phyloP scores from a whole-genome alignment of 2,329 filamentous ascomycete species.

The Rhynchosporium secalis region DNA sequence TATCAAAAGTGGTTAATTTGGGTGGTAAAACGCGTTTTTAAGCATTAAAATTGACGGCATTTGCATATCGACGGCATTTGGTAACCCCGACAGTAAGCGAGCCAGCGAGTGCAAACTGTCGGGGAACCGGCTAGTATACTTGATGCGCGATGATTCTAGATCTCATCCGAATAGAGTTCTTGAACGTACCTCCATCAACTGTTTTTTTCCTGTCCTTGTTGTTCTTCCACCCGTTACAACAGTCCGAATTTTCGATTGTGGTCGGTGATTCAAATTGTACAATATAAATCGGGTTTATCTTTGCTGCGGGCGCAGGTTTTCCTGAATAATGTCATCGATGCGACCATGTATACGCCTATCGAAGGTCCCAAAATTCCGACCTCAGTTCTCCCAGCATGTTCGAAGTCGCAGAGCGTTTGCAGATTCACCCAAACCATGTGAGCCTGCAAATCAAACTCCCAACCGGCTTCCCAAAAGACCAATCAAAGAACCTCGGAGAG shows the following conservation, averaged over 20 bases:
- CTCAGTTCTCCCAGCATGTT: slow-evolving; percentile 23
- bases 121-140: too few relatives aligned
- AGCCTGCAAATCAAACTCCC: too few relatives aligned
- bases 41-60: too few relatives aligned
- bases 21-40: too few relatives aligned
- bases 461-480: slow-evolving; percentile 17
- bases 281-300: slow-evolving; percentile 19
- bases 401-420: slow-evolving; percentile 32
- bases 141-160: slow-evolving; percentile 17
- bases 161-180: slow-evolving; percentile 19
- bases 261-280: slow-evolving; percentile 33
- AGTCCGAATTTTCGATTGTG: slow-evolving; percentile 30
- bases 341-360: slow-evolving; percentile 29
- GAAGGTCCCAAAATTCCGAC: slow-evolving; percentile 25
- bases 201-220: slow-evolving; percentile 9
- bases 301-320: slow-evolving; percentile 18
- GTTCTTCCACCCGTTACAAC: slow-evolving; percentile 3
- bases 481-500: slow-evolving; percentile 13
- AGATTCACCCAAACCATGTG: slow-evolving; percentile 23
- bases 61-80: too few relatives aligned
- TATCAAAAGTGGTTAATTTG: too few relatives aligned
- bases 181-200: slow-evolving; percentile 20
- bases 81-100: too few relatives aligned
- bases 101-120: too few relatives aligned
- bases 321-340: slow-evolving; percentile 34